phyloP scores from a whole-genome alignment of 805 yeast species.

The Hanseniaspora pseudoguilliermondii region DNA sequence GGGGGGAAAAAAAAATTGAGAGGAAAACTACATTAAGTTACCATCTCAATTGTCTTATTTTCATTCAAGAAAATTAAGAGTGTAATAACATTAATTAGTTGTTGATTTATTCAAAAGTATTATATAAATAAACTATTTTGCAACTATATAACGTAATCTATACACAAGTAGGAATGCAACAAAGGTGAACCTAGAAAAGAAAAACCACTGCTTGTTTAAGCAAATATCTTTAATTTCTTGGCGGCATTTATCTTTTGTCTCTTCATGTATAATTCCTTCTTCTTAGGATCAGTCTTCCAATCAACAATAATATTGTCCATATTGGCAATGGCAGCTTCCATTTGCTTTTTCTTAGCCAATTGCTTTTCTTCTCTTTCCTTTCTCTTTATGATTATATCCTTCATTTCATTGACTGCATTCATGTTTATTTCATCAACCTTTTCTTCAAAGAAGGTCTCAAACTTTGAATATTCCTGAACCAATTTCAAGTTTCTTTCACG shows the following conservation, averaged over 20 bases:
- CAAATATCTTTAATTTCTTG: constrained; percentile 8
- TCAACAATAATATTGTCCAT: constrained; percentile 56
- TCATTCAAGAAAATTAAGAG: too few species aligned
- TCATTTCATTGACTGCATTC: neutral
- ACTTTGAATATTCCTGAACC: constrained; percentile 25
- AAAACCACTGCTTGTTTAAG: neutral
- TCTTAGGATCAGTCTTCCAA: constrained; percentile 46
- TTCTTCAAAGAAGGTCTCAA: constrained; percentile 5
- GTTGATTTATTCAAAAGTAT: neutral
- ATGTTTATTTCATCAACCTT: neutral
- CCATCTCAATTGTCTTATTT: too few species aligned
- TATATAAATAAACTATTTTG: neutral
- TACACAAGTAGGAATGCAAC: neutral
- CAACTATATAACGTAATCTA: neutral
- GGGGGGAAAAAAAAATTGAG: too few species aligned
- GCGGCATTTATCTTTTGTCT: constrained; percentile 17
- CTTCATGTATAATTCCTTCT: constrained; percentile 34
- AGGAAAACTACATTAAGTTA: too few species aligned
- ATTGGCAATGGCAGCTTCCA: constrained; percentile 51
- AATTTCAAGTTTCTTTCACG: constrained; percentile 49
- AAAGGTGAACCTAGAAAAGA: neutral
- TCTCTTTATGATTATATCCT: neutral
- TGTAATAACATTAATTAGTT: too few species aligned
- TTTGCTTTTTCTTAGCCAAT: constrained; percentile 38
- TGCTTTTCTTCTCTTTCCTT: neutral